Evolutionary conservation across 2,329 filamentous ascomycete genomes (phyloP), one percentile per base, ranked within the genome.

Genomic region (Penicillium psychrosexuale): DNA sequence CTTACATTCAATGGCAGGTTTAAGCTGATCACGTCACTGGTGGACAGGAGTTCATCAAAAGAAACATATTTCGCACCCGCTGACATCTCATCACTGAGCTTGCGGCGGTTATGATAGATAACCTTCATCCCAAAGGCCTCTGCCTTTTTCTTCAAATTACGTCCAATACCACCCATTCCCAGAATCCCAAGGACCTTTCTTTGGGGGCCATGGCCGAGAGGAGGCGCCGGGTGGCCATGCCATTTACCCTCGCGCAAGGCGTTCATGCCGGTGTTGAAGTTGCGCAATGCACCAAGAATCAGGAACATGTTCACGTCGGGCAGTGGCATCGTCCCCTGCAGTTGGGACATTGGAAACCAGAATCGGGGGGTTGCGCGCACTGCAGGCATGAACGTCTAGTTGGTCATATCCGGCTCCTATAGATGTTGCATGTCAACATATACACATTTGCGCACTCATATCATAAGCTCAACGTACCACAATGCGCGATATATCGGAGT

Each of bases 81-180:
- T 13, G 72, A 68, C 37, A 75, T 57, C 53, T 86, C 84, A 1
- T 80, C 77, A 17, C 73, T 75, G 60, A 94, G 72, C 63, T 78
- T 72, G 1, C 76, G 81, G 8, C 90, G 84, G 69, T 94, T 94
- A 66, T 91, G 80, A 66, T 95, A 94, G 46, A 86, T 80, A 12
- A 89, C 80, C 40, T 73, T 81, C 88, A 94, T 91, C 11, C 86
- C 88, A 68, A 95, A 92, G 0, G 80, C 88, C 51, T 83, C 79
- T 3, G 86, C 88, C 73, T 91, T 91, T 69, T 78, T 82, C 68
- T 87, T 89, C 64, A 94, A 73, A 66, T 91, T 90, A 34, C 87
- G 79, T 0, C 91, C 90, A 57, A 95, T 94, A 2, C 90, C 89
- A 19, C 90, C 90, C 89, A 94, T 93, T 7, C 90, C 90, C 38